Conservation (phyloP, 768 basidiomycete species). For the Mycena latifolia region DNA sequence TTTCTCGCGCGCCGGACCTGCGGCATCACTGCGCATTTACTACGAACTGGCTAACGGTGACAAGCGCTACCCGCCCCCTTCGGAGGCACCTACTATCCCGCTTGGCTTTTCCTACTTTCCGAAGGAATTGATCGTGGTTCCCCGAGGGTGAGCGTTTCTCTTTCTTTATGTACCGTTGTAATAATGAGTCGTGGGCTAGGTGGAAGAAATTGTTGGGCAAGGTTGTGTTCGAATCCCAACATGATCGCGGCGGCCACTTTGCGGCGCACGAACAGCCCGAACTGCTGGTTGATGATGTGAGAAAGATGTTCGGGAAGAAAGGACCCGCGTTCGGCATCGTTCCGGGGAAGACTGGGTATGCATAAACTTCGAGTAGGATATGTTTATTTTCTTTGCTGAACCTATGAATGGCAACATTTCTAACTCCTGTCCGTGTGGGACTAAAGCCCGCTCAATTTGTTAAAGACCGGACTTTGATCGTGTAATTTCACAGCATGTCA, state of each 20-base stretch:
- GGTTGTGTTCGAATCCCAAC: slow-evolving; percentile 52
- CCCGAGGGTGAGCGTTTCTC: slow-evolving; percentile 38
- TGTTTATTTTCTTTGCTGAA: neutral
- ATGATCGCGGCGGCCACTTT: slow-evolving; percentile 61
- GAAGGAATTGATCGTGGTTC: slow-evolving; percentile 49
- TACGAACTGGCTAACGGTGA: slow-evolving; percentile 55
- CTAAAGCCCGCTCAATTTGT: too few species aligned
- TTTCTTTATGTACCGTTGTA: slow-evolving; percentile 31
- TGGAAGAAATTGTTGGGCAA: slow-evolving; percentile 36
- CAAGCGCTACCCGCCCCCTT: slow-evolving; percentile 13
- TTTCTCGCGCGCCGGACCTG: slow-evolving; percentile 70
- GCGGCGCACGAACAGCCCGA: slow-evolving; percentile 48
- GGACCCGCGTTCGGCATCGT: slow-evolving; percentile 43
- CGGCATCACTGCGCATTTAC: slow-evolving; percentile 69
- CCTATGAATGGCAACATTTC: neutral
- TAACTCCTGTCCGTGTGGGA: neutral
- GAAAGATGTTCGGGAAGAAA: slow-evolving; percentile 57
- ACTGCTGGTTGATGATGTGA: slow-evolving; percentile 53
- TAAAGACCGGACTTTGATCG: too few species aligned
- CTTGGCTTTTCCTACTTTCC: slow-evolving; percentile 64
- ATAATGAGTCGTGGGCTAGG: slow-evolving; percentile 37
- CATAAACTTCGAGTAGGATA: too few species aligned
- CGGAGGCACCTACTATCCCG: slow-evolving; percentile 48
- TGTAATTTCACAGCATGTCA: too few species aligned
- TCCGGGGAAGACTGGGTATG: slow-evolving; percentile 43